Conservation (phyloP, 257 asterid genomes). For the Leonotis leonurus region DNA sequence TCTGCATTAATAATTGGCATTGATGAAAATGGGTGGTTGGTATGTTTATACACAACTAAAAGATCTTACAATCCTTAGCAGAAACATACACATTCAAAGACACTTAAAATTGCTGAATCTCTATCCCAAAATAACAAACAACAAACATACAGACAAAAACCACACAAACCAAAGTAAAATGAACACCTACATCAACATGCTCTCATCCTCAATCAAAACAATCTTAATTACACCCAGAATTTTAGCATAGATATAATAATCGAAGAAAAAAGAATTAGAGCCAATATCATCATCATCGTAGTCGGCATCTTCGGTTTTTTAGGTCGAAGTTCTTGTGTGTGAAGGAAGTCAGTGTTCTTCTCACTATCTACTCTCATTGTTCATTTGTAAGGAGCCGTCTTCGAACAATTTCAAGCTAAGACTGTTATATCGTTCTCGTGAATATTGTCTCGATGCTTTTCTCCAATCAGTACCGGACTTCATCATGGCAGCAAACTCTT, state of each 20-base stretch:
- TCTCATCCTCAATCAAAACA: conserved; percentile 9
- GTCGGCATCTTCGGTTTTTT: neutral
- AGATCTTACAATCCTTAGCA: neutral
- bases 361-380: conserved; percentile 20
- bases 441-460: conserved; percentile 59
- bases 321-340: neutral
- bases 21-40: no score
- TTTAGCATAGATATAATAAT: neutral
- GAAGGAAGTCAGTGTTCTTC: neutral
- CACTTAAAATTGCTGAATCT: neutral
- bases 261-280: conserved; percentile 17
- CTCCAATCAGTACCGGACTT: conserved; percentile 72
- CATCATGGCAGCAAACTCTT: conserved; percentile 60
- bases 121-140: conserved; percentile 7
- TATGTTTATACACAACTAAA: conserved; percentile 12
- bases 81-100: neutral
- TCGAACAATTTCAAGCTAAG: conserved; percentile 47
- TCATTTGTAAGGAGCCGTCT: conserved; percentile 30
- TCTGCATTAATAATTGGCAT: no score
- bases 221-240: conserved; percentile 7
- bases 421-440: conserved; percentile 48
- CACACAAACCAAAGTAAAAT: conserved; percentile 1
- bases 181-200: conserved; percentile 6
- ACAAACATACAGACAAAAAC: neutral
- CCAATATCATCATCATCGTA: neutral